These are phyloP conservation scores for Fusarium multiceps DNA, from an alignment of 2,329 filamentous ascomycete genomes.

Conservation along the genomic window DNA sequence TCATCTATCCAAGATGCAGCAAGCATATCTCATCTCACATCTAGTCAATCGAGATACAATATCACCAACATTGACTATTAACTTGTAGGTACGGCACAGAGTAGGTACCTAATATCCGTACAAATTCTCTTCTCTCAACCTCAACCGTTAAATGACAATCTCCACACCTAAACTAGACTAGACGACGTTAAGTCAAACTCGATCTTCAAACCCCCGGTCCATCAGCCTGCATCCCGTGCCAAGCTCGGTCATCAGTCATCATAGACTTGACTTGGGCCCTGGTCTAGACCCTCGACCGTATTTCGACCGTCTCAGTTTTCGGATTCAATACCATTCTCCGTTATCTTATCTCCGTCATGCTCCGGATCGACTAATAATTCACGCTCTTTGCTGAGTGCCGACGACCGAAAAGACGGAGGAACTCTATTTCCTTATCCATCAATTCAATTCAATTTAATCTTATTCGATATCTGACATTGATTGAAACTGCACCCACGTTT, in stretches of 20 bases:
- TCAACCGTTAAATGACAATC: not conserved
- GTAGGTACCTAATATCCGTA: not conserved
- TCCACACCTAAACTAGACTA: conserved; percentile 9
- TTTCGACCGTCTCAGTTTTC: conserved; percentile 8
- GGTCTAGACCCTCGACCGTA: conserved; percentile 25
- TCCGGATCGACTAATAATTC: not conserved
- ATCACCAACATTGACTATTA: not conserved
- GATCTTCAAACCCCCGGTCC: conserved; percentile 16
- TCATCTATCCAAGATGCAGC: not conserved
- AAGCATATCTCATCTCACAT: not conserved
- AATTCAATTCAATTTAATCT: not conserved
- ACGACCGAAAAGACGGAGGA: conserved; percentile 9
- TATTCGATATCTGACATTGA: not conserved
- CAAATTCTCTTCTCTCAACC: not conserved
- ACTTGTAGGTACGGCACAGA: not conserved
- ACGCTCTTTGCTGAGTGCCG: conserved; percentile 8
- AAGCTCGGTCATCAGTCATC: conserved; percentile 7
- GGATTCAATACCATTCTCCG: conserved; percentile 21
- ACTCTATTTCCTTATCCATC: not conserved
- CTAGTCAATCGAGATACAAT: not conserved
- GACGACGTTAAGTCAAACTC: not conserved
- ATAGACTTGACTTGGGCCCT: not conserved
- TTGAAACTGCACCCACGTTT: conserved; percentile 3
- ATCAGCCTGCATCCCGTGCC: conserved; percentile 23
- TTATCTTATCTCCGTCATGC: conserved; percentile 18